Evolutionary conservation across 169 alveolate species (phyloP), one percentile per base, ranked within the genome.

Genomic region (Eimeria brunetti): DNA sequence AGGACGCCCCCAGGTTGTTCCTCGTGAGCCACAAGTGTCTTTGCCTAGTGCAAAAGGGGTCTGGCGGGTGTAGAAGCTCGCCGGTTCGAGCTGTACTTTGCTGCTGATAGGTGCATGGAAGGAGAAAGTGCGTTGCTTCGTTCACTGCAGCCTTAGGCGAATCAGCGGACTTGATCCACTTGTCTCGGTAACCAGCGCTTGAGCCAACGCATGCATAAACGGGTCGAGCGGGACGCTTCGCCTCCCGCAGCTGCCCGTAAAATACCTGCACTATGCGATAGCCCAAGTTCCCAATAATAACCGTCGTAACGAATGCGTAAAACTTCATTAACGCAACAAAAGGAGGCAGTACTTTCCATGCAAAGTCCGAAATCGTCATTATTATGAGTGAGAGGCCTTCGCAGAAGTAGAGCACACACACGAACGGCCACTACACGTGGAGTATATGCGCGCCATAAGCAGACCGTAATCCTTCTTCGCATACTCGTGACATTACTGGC

Each of bases 181-280:
- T 73, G 83, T 73, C 83, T 73, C 83, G 51, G 33, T 20, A 73
- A 53, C 30, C 51, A 33, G 76, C 58, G 56, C 24, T 56, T 22
- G 90, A 51, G 20, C 60, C 38, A 14, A 33, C 14, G 76, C 73
- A 56, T 12, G 75, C 30, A 51, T 46, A 80, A 38, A 56, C 18
- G 20, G 90, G 92, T 51, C 51, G 60, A 0, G 64, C 62, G 3
- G 81, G 81, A 9, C 92, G 92, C 56, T 86, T 86, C 33, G 64
- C 83, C 60, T 86, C 92, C 62, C 92, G 56, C 36, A 86, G 44
- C 24, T 86, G 81, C 64, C 83, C 27, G 80, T 41, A 49, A n/a
- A 86, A 86, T n/a, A 62, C 51, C 58, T 49, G 92, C 75, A 86
- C 92, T 33, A 86, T 86, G 51, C 60, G 92, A 49, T 86, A 86